Conservation (phyloP, 805 yeast species). For the Candida sphagnicola region DNA sequence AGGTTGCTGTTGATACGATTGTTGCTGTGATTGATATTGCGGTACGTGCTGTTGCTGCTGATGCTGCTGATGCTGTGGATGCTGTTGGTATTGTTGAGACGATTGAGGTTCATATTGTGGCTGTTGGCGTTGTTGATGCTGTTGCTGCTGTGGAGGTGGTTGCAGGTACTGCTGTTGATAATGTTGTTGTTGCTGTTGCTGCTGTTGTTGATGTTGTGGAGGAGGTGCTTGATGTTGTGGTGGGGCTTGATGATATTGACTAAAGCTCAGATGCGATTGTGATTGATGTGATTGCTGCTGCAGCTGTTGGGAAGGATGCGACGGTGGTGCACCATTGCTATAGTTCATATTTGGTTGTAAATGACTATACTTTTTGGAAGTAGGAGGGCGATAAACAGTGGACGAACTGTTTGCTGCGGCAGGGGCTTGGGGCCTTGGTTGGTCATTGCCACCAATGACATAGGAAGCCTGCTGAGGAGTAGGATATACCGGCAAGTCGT, state of each 20-base stretch:
- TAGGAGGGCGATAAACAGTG: conserved; percentile 11
- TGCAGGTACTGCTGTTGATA: conserved; percentile 7
- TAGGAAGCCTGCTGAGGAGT: conserved; percentile 43
- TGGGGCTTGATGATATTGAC: conserved; percentile 9
- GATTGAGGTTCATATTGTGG: conserved; percentile 10
- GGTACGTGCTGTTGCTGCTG: conserved; percentile 9
- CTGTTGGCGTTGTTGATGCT: conserved; percentile 26
- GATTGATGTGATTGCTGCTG: conserved; percentile 7
- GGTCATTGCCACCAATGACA: conserved; percentile 16
- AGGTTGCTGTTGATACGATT: conserved; percentile 7
- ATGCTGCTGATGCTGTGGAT: conserved; percentile 9
- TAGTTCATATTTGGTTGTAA: conserved; percentile 8
- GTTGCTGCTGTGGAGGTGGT: conserved; percentile 28
- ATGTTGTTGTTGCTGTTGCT: conserved; percentile 1
- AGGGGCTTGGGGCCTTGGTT: conserved; percentile 5
- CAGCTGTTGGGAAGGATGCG: conserved; percentile 10
- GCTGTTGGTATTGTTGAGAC: conserved; percentile 7
- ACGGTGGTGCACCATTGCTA: conserved; percentile 5
- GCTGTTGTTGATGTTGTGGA: conserved; percentile 5
- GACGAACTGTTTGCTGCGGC: conserved; percentile 8
- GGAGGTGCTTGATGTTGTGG: conserved; percentile 8
- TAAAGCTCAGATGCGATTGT: too few species aligned
- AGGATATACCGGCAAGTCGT: conserved; percentile 43
- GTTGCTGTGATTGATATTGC: conserved; percentile 8
- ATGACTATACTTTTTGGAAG: conserved; percentile 2